A percentile compares a stretch with the other conserved stretches of the same genome.
Conservation (phyloP, 1,139 yeast genomes). For the Debaryomyces sp. region DNA sequence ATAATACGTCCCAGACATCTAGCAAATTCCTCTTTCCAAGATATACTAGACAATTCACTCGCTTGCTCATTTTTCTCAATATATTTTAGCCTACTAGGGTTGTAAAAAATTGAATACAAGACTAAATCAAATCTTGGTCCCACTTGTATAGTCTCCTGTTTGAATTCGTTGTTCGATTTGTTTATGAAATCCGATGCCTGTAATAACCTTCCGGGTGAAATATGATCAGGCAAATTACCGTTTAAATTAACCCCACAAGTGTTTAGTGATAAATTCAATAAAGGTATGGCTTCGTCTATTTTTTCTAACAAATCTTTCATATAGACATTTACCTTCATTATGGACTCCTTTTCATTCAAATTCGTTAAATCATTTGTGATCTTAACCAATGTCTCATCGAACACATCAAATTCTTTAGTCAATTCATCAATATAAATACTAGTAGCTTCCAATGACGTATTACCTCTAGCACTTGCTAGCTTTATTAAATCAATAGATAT, state of each 20-base stretch:
- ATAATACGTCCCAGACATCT: conserved; percentile 51
- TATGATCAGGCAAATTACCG: conserved; percentile 51
- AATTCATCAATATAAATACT: conserved; percentile 58
- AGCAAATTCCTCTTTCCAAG: conserved; percentile 79
- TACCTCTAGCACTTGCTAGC: conserved; percentile 71
- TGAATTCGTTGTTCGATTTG: conserved; percentile 24
- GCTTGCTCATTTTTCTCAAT: conserved; percentile 25
- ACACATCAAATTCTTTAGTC: conserved; percentile 59
- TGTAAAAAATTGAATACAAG: conserved; percentile 66
- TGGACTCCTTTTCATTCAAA: conserved; percentile 42
- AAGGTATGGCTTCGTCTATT: conserved; percentile 72
- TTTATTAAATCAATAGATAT: conserved; percentile 73
- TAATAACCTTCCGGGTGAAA: conserved; percentile 67
- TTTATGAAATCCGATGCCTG: conserved; percentile 61
- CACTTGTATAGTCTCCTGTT: conserved; percentile 31
- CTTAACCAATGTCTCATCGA: conserved; percentile 52
- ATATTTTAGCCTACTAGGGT: conserved; percentile 50
- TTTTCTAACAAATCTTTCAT: conserved; percentile 51
- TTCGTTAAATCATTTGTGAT: conserved; percentile 26
- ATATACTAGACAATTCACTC: conserved; percentile 42
- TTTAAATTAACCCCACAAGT: conserved; percentile 71
- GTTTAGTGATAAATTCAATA: conserved; percentile 65
- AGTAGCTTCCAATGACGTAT: conserved; percentile 62
- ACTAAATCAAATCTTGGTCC: conserved; percentile 68
- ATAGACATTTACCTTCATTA: conserved; percentile 50